Percentiles rank a stretch among this genome's conserved stretches.
These are phyloP conservation scores for Apophysomyces variabilis DNA, from an alignment of 371 early-diverging fungal species.

Conservation along the genomic window DNA sequence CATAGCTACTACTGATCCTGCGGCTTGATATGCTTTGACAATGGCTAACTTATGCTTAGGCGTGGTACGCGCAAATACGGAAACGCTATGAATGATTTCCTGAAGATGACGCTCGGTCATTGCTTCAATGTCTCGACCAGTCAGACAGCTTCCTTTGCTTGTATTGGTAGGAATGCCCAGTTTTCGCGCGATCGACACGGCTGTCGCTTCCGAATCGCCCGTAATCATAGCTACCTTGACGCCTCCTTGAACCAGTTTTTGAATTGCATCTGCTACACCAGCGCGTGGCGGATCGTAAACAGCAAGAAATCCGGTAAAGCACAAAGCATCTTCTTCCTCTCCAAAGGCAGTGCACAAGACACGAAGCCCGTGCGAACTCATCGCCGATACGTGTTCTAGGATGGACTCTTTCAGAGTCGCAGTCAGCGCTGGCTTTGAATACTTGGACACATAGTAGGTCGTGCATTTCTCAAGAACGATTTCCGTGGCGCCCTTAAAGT, in stretches of 20 bases:
- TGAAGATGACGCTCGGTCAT: conserved; percentile 70
- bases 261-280: conserved; percentile 70
- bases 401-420: conserved; percentile 54
- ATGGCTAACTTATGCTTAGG: conserved; percentile 92
- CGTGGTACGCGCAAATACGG: conserved; percentile 90
- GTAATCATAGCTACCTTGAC: conserved; percentile 91
- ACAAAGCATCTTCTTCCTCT: conserved; percentile 51
- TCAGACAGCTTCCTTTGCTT: conserved; percentile 60
- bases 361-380: conserved; percentile 86
- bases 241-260: conserved; percentile 67
- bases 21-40: conserved; percentile 76
- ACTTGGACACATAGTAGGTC: conserved; percentile 58
- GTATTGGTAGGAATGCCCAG: conserved; percentile 72
- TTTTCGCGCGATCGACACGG: conserved; percentile 78
- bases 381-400: conserved; percentile 62
- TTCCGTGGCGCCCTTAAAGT: conserved; percentile 82
- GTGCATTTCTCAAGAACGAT: conserved; percentile 70
- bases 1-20: conserved; percentile 83
- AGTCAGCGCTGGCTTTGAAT: conserved; percentile 44
- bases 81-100: conserved; percentile 58
- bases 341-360: conserved; percentile 88
- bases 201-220: conserved; percentile 88
- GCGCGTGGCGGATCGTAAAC: conserved; percentile 88
- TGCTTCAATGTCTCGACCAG: conserved; percentile 74
- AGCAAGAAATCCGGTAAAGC: conserved; percentile 82